phyloP scores from a whole-genome alignment of 139 green algal species.

The Micractinium conductrix region DNA sequence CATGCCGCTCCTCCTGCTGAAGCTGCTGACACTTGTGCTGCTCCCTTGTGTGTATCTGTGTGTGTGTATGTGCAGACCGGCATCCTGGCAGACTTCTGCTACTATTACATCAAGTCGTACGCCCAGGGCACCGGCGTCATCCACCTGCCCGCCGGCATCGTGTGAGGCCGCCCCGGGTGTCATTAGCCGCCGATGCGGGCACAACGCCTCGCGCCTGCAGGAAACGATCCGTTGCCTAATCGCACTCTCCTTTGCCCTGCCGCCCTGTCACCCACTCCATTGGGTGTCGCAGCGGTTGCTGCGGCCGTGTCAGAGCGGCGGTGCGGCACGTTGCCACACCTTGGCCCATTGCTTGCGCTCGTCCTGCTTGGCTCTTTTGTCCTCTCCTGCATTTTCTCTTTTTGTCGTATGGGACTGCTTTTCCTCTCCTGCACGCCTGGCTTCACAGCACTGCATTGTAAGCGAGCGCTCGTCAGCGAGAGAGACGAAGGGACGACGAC shows the following conservation, averaged over 20 bases:
- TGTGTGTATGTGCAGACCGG: constrained; percentile 80
- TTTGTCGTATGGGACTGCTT: no score
- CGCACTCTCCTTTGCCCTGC: neutral
- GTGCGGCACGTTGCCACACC: no score
- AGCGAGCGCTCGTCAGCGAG: no score
- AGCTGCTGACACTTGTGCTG: neutral
- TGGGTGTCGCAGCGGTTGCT: neutral
- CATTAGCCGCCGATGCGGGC: neutral
- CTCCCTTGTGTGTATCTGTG: no score
- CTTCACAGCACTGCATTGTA: no score
- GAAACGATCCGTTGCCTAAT: no score
- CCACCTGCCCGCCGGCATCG: constrained; percentile 71
- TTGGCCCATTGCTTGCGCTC: neutral
- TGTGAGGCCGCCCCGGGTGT: neutral
- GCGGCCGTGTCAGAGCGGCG: no score
- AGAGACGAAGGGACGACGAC: no score
- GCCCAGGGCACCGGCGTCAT: constrained; percentile 89
- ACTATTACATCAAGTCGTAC: constrained; percentile 97
- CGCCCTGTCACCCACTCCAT: neutral
- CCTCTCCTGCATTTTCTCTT: neutral
- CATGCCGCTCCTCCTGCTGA: neutral
- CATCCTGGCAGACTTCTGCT: constrained; percentile 99
- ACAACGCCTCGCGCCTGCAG: no score
- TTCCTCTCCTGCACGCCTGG: no score
- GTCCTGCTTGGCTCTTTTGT: neutral